Conservation (phyloP, 2,329 filamentous ascomycete genomes). For the Myriosclerotinia scirpicola region DNA sequence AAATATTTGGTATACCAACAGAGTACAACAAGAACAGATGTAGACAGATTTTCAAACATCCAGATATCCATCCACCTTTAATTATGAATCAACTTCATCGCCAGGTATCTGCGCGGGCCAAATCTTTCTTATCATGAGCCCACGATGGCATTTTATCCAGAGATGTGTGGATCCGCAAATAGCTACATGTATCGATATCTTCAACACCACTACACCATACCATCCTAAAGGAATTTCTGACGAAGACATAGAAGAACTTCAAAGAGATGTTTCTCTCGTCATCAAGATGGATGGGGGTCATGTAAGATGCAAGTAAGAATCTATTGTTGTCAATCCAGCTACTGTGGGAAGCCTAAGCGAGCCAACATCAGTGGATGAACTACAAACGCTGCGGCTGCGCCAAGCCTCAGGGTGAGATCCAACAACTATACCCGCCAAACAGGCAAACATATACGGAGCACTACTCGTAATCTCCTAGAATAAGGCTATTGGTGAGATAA, state of each 20-base stretch:
- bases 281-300: not conserved
- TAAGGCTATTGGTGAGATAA: not conserved
- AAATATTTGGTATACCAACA: not conserved
- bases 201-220: not conserved
- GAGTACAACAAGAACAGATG: not conserved
- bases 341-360: slow-evolving; percentile 6
- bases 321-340: not conserved
- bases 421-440: not conserved
- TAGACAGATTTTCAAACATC: not conserved
- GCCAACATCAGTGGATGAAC: slow-evolving; percentile 4
- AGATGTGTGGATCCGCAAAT: slow-evolving; percentile 1
- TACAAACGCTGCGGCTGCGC: slow-evolving; percentile 14
- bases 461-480: not conserved
- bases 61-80: not conserved
- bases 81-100: not conserved
- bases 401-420: not conserved
- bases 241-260: not conserved
- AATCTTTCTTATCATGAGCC: not conserved
- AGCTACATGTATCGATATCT: not conserved
- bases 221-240: not conserved
- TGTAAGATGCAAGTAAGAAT: slow-evolving; percentile 3
- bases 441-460: not conserved
- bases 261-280: not conserved
- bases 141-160: not conserved
- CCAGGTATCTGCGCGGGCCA: not conserved